Evolutionary conservation across 202 grass and related monocot species (phyloP), one percentile per base, ranked within the genome.

Genomic region (Miscanthus sacchariflorus): DNA sequence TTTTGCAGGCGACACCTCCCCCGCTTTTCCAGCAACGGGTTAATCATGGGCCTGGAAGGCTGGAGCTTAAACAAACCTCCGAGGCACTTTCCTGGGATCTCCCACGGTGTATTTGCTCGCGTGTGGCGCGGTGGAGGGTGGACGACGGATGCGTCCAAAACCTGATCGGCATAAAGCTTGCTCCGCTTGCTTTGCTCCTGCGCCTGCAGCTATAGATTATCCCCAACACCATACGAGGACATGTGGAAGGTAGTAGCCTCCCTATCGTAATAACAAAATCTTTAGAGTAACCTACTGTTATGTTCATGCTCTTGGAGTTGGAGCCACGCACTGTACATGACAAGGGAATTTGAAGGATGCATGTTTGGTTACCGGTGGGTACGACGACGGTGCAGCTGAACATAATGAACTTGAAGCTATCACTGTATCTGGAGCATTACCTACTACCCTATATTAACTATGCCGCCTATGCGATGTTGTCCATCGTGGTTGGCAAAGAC

Each of bases 291-390:
- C 49, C 85, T 44, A 49, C 33, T 35, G 59, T 48, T 80, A 45
- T 38, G 75, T 70, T 88, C 89, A 81, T 81, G 61, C 76, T 81
- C 85, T 64, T 81, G 76, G 89, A 69, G 80, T 61, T 80, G 74
- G 85, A 76, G 76, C 27, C 50, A 43, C 48, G 71, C 18, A 24
- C 39, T 77, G 72, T 7, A 72, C 73, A 83, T 27, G 68, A 38
- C 85, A 67, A 72, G 12, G 35, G 73, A 77, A 72, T 82, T 56
- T 12, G 52, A 50, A 50, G 48, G 48, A 50, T 13, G 48, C 48
- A 17, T 56, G 52, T 56, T 8, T 56, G 52, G 52, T 35, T 4
- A 56, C 49, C 15, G 5, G 49, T 4, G 15, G 48, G 46, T 12
- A 46, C 33, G 33, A 39, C 40, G 40, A 9, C 12, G 46, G 46